Evolutionary conservation across 2,329 filamentous ascomycete species (phyloP).

Genomic region (Colletotrichum orchidophilum): DNA sequence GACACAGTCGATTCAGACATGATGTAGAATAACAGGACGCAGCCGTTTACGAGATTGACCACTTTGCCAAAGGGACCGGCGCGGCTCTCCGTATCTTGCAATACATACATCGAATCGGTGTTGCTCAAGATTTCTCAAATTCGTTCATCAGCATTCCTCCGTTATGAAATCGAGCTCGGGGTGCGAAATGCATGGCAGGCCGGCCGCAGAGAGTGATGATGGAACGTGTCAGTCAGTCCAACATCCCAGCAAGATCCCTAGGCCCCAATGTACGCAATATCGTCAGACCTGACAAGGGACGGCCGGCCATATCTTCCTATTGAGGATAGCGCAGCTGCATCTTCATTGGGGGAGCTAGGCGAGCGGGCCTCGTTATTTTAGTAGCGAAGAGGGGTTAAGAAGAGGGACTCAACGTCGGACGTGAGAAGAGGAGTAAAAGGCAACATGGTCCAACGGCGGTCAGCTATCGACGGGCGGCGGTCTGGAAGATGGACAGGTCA

Average conservation of each 20-base stretch:
- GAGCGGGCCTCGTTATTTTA: conserved; percentile 8
- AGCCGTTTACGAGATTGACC: background rate
- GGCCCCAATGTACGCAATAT: conserved; percentile 17
- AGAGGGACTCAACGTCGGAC: conserved; percentile 1
- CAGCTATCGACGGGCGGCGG: conserved; percentile 10
- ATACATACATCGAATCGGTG: background rate
- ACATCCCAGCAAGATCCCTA: background rate
- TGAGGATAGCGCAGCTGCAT: conserved; percentile 16
- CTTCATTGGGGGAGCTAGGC: background rate
- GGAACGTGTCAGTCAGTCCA: background rate
- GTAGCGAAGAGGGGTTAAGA: background rate
- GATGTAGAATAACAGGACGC: background rate
- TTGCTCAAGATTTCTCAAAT: background rate
- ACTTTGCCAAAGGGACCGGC: background rate
- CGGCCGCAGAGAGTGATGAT: background rate
- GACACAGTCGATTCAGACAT: background rate
- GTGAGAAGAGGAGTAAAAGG: conserved; percentile 6
- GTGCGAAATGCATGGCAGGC: background rate
- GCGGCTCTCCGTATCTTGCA: background rate
- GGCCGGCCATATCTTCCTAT: conserved; percentile 18
- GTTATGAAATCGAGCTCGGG: background rate
- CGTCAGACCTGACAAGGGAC: conserved; percentile 9
- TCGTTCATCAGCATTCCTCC: background rate
- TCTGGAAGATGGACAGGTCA: background rate
- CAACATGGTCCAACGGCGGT: conserved; percentile 8